A percentile compares a stretch with the other conserved stretches of the same genome.
Evolutionary conservation across 1,284 basidiomycete genomes (phyloP).

Genomic region (Ceratobasidium sp.): DNA sequence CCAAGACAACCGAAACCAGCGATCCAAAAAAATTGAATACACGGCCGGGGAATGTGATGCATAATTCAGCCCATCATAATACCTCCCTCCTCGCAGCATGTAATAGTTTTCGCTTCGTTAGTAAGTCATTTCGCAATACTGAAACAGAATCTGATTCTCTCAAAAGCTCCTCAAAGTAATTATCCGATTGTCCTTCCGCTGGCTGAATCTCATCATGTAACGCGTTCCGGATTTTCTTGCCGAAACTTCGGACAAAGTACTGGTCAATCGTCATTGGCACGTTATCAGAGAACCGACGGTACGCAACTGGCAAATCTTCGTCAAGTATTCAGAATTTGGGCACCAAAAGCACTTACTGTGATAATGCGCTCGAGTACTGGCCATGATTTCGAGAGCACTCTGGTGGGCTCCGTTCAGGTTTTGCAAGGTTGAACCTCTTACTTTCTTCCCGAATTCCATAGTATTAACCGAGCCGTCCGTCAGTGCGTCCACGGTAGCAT

Average conservation of each 20-base stretch:
- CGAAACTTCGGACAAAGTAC: constrained; percentile 57
- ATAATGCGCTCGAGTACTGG: constrained; percentile 74
- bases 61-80: constrained; percentile 24
- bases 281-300: constrained; percentile 71
- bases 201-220: constrained; percentile 58
- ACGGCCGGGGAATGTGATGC: too few relatives aligned
- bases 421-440: not conserved
- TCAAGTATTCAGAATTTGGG: not conserved
- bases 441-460: not conserved
- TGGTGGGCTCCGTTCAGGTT: not conserved
- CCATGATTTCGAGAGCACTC: constrained; percentile 68
- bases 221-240: constrained; percentile 47
- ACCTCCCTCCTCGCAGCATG: constrained; percentile 61
- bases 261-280: constrained; percentile 69
- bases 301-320: constrained; percentile 56
- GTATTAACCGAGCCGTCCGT: not conserved
- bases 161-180: constrained; percentile 62
- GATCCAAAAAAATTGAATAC: too few relatives aligned
- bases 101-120: constrained; percentile 62
- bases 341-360: constrained; percentile 57
- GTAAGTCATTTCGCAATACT: constrained; percentile 58
- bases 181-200: constrained; percentile 56
- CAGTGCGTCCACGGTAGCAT: not conserved
- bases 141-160: constrained; percentile 61
- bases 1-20: too few relatives aligned